These are phyloP conservation scores for Geranium brycei DNA, from an alignment of 345 rosid species.

Conservation along the genomic window DNA sequence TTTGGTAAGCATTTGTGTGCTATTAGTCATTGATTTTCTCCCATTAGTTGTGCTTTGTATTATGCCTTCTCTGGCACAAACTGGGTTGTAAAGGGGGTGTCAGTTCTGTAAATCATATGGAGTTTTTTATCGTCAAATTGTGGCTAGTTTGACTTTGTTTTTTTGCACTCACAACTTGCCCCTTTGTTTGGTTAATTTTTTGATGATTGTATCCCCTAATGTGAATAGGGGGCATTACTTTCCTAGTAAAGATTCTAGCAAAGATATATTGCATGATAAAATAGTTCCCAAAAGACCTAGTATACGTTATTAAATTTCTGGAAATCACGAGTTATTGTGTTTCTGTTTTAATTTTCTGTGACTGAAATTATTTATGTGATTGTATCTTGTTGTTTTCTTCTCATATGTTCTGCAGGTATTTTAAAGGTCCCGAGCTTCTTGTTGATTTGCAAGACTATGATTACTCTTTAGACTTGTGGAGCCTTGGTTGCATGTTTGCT, in stretches of 20 bases:
- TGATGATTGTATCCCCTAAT: neutral
- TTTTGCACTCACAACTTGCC: neutral
- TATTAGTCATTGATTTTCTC: no score
- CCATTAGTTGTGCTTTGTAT: no score
- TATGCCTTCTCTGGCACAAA: no score
- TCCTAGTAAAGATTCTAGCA: neutral
- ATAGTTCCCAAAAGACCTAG: neutral
- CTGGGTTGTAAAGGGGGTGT: no score
- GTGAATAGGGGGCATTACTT: neutral
- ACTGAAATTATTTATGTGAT: neutral
- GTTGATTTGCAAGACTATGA: slow-evolving; percentile 35
- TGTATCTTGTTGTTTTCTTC: no score
- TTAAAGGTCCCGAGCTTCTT: slow-evolving; percentile 96
- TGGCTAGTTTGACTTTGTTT: neutral
- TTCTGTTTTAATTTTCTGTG: neutral
- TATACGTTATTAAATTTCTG: no score
- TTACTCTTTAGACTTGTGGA: slow-evolving; percentile 82
- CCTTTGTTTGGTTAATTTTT: no score
- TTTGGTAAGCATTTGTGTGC: no score
- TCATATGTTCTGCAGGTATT: slow-evolving; percentile 45
- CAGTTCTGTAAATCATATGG: no score
- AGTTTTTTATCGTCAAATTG: neutral
- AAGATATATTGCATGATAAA: neutral
- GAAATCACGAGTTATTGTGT: neutral
- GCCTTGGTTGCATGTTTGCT: slow-evolving; percentile 98